Base-by-base conservation (phyloP, 2,329 filamentous ascomycete genomes). In the Penicillium verrucosum region DNA sequence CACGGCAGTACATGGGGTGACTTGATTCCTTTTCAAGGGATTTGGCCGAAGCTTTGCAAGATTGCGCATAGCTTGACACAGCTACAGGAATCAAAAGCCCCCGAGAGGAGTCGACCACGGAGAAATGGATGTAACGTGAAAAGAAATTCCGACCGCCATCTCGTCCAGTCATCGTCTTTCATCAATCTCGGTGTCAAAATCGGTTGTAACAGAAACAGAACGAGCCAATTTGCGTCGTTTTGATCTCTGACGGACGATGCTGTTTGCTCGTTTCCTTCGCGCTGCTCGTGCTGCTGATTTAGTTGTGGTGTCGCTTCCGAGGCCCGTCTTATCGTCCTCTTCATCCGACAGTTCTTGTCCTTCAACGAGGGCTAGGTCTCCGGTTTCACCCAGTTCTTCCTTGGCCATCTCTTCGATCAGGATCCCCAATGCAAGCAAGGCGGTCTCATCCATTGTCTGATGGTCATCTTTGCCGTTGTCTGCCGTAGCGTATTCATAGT, bases 371-470 rank as follows among this genome's bases (percentile, higher is more conserved):
- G 80, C 81, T 62, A 86, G 68, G 68, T 87, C 81, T 0, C 84
- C 85, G 2, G 80, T 85, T 48, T 81, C 74, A 2, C 82, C 84
- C 18, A 87, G 67, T 4, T 75, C 65, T 41, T 81, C 78, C 40
- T 72, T 75, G 0, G 78, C 78, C 23, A 80, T 75, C 67, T 87
- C 85, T 70, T 88, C 85, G 27, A 87, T 66, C 34, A 88, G 63
- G 14, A 87, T 80, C 0, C 84, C 83, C 63, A 86, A 68, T 1
- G 83, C 83, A 61, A 87, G 77, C 54, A 88, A 68, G 1, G 85
- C 84, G 9, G 83, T 86, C 69, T 85, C 84, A 57, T 87, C 83
- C 76, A 88, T 78, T 57, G 79, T 84, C 46, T 75, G 75, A 63
- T 79, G 81, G 51, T 80, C 75, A 34, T 70, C 63, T 43, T 65